Evolutionary conservation across 768 basidiomycete genomes (phyloP).

Genomic region (Auricularia auricula-judae): DNA sequence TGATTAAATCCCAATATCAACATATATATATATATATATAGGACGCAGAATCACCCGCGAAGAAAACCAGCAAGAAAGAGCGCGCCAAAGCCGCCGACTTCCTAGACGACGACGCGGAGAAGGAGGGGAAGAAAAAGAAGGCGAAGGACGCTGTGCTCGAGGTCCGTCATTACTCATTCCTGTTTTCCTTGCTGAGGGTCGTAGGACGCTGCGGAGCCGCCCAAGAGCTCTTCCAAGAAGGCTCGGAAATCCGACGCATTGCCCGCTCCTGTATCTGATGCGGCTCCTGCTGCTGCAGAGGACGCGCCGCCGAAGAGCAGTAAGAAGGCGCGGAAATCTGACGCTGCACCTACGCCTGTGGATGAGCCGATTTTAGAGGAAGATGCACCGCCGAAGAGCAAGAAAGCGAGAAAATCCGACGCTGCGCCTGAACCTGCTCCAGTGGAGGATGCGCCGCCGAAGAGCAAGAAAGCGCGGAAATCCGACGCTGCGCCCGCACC

Average conservation of each 20-base stretch:
- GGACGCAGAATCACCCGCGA: not conserved
- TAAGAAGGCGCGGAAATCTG: not conserved
- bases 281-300: too few relatives aligned
- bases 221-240: not conserved
- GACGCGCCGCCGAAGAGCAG: conserved; percentile 2
- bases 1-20: too few relatives aligned
- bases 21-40: not conserved
- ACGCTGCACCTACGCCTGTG: not conserved
- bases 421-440: too few relatives aligned
- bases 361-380: too few relatives aligned
- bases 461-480: not conserved
- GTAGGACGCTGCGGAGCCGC: not conserved
- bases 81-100: conserved; percentile 5
- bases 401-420: not conserved
- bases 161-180: too few relatives aligned
- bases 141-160: too few relatives aligned
- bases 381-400: not conserved
- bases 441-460: not conserved
- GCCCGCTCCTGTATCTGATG: too few relatives aligned
- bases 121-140: conserved; percentile 4
- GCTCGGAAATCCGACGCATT: not conserved
- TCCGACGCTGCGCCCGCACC: too few relatives aligned
- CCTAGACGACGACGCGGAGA: conserved; percentile 1
- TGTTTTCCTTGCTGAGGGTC: too few relatives aligned
- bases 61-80: not conserved